Evolutionary conservation across 2,329 filamentous ascomycete genomes (phyloP), one percentile per base, ranked within the genome.

Genomic region (Dactylellina drechsleri): DNA sequence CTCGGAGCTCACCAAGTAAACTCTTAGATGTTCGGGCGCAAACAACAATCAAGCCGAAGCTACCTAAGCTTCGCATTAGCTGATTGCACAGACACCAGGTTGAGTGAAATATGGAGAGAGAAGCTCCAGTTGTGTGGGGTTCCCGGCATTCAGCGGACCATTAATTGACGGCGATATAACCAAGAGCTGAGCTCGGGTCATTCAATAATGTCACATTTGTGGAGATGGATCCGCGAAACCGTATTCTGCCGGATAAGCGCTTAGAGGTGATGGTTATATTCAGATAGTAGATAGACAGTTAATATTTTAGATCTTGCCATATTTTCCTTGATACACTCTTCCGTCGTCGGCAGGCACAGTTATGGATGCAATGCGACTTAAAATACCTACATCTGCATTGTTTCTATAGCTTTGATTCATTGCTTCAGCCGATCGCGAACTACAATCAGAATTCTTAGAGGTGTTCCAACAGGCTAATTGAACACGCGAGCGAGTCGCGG

Each of bases 401-500:
- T 4, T 7, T 10, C 31, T 5, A 36, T 5, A 36, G 10, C 10
- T 1, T 36, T 36, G 10, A 7, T 7, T 4, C 10, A 36, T 36
- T 8, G 31, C 6, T 36, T 36, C 31, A 36, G 4, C 31, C 6
- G 31, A 36, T 36, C 31, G 31, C 31, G 31, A 1, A 36, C 5
- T 36, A 10, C 31, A 10, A 36, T 36, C 10, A 36, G 5, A 36
- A 2, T 5, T 36, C 2, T 36, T 36, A 36, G 31, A 36, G 31
- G 10, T 7, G 6, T 36, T 36, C 31, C 31, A 47, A 20, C 50
- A 68, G 54, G 47, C 47, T 68, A 53, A 60, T 47, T 36, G 0
- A 45, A 2, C 26, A 47, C 36, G 49, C 57, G 57, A 57, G 66
- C 66, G 66, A 61, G 57, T 68, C 66, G 57, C 57, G 66, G 52